A percentile compares a stretch with the other conserved stretches of the same genome.
phyloP scores from a whole-genome alignment of 805 yeast genomes.

The Cyberlindnera xylosilytica region DNA sequence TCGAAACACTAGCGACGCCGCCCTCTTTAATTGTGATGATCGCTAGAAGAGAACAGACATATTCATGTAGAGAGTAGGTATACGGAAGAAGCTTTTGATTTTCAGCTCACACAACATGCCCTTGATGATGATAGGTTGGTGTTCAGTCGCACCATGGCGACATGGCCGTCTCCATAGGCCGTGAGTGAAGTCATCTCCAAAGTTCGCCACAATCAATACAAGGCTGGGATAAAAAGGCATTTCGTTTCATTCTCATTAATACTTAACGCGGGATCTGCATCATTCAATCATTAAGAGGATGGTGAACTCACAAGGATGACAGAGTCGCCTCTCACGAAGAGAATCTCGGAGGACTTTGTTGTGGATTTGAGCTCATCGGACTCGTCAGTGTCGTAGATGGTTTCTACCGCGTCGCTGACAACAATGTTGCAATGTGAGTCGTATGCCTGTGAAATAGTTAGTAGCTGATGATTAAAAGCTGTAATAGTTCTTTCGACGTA shows the following conservation, averaged over 20 bases:
- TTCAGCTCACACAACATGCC: too few relatives aligned
- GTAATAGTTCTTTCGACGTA: slow-evolving; percentile 28
- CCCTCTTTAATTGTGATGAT: too few relatives aligned
- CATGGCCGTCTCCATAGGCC: too few relatives aligned
- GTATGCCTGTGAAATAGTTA: slow-evolving; percentile 50
- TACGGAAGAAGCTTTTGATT: too few relatives aligned
- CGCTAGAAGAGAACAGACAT: too few relatives aligned
- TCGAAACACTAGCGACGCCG: too few relatives aligned
- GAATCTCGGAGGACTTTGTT: slow-evolving; percentile 73
- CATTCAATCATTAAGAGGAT: slow-evolving; percentile 26
- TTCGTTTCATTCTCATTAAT: background rate
- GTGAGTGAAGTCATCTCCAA: too few relatives aligned
- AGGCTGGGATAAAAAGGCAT: background rate
- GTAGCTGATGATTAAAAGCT: background rate
- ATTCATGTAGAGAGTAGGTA: too few relatives aligned
- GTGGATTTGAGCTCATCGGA: slow-evolving; percentile 29
- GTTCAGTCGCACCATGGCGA: too few relatives aligned
- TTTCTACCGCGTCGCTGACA: slow-evolving; percentile 87
- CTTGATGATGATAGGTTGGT: too few relatives aligned
- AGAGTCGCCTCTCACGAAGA: slow-evolving; percentile 96
- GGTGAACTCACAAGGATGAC: slow-evolving; percentile 76
- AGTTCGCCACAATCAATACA: too few relatives aligned
- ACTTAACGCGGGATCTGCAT: too few relatives aligned
- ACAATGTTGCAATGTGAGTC: slow-evolving; percentile 97
- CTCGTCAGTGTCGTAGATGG: slow-evolving; percentile 55